Evolutionary conservation across 331 rosid genomes (phyloP).

Genomic region (Malus hybrid): DNA sequence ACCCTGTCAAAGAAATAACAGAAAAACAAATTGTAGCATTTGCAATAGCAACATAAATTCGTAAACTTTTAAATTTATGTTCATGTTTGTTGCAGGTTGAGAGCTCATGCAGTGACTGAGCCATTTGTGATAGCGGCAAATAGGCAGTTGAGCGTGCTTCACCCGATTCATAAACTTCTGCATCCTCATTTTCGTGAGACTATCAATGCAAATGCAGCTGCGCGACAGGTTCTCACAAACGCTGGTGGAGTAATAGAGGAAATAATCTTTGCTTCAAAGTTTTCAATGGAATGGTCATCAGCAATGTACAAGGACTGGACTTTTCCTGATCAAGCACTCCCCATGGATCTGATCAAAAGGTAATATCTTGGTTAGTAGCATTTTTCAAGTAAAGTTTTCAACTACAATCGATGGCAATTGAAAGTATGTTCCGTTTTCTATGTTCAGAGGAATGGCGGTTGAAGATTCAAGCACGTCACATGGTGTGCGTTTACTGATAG

Average conservation of each 20-base stretch:
- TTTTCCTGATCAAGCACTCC: background rate
- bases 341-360: background rate
- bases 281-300: constrained; percentile 6
- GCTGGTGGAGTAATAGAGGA: constrained; percentile 27
- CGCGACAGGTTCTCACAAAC: constrained; percentile 22
- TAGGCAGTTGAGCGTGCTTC: constrained; percentile 24
- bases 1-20: background rate
- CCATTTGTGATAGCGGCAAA: constrained; percentile 24
- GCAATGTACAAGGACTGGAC: background rate
- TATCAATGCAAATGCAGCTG: constrained; percentile 30
- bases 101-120: constrained; percentile 21
- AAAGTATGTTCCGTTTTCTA: background rate
- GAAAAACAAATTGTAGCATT: too few species aligned
- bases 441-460: background rate
- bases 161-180: constrained; percentile 20
- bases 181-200: constrained; percentile 35
- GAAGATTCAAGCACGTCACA: background rate
- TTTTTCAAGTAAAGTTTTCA: too few species aligned
- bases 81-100: constrained; percentile 1
- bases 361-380: background rate
- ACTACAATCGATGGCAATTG: too few species aligned
- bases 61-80: background rate
- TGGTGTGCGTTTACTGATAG: background rate
- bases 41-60: background rate
- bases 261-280: constrained; percentile 15